Evolutionary conservation across 495 filamentous ascomycete genomes (phyloP), one percentile per base, ranked within the genome.

Genomic region (Daldinia childiae): DNA sequence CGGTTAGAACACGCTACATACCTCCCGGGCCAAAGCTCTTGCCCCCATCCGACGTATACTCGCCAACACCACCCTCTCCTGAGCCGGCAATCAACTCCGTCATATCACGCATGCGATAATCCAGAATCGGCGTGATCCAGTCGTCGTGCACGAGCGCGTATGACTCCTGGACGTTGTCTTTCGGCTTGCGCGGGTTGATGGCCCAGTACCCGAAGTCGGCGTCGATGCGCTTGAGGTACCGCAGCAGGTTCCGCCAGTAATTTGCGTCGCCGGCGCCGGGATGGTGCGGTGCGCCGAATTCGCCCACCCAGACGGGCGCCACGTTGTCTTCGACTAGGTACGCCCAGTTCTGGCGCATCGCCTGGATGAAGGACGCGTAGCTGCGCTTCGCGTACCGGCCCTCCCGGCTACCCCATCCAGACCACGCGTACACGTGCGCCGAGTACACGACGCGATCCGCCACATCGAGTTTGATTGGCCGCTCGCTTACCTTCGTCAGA

Each of bases 121-220:
- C 86, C 54, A 86, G 76, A 41, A 86, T 78, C 2, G 83, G 79
- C 43, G 85, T 87, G 62, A 84, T 54, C 87, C 87, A 90, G 67
- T 85, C 85, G 73, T 88, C 86, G 39, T 83, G 78, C 12, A 89
- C 77, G 43, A 90, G 77, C 5, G 82, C 82, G 75, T 90, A 89
- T 11, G 81, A 79, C 76, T 89, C 87, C 26, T 67, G 79, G 54
- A 78, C 83, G 69, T 85, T 79, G 17, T 83, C 78, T 58, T 81
- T 81, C n/a, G 85, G 83, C 68, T 88, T 87, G 29, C 84, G 82
- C 54, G 87, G 85, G 77, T 90, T 89, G 66, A 90, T 76, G 30
- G 87, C 87, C 88, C 88, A 90, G 76, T 89, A 90, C 24, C 86
- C 87, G 78, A 88, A 89, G 68, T 88, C 87, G 26, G 83, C 85